Evolutionary conservation across 2,329 filamentous ascomycete species (phyloP).

Genomic region (Aspergillus quadrilineatus): DNA sequence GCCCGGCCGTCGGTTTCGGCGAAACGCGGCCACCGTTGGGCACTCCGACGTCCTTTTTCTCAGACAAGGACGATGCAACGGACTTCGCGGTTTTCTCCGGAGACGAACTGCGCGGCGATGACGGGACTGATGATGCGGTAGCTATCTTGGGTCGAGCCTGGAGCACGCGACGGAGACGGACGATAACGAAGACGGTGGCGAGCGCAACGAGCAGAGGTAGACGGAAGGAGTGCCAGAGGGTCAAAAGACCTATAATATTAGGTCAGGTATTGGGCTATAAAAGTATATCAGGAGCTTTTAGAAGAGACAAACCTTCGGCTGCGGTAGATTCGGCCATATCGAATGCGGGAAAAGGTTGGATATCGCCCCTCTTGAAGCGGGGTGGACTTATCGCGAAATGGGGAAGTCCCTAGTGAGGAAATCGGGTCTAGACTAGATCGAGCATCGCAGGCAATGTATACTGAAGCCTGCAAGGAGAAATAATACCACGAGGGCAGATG

Average conservation of each 20-base stretch:
- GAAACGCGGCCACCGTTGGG: neutral
- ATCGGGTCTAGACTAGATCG: neutral
- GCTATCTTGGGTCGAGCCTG: conserved; percentile 28
- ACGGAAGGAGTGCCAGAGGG: conserved; percentile 51
- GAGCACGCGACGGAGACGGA: conserved; percentile 25
- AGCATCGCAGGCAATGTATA: neutral
- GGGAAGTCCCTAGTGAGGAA: neutral
- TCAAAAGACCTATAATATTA: conserved; percentile 34
- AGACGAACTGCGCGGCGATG: conserved; percentile 31
- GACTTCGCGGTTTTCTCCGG: conserved; percentile 20
- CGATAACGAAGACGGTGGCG: conserved; percentile 36
- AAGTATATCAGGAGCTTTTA: neutral
- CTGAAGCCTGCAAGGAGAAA: neutral
- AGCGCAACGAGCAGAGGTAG: conserved; percentile 45
- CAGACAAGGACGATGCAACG: neutral
- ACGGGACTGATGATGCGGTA: conserved; percentile 31
- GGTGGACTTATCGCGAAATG: neutral
- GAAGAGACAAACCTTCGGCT: conserved; percentile 11
- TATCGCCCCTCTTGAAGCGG: conserved; percentile 3
- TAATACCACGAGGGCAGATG: neutral
- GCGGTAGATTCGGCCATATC: conserved; percentile 14
- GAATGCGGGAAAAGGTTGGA: neutral
- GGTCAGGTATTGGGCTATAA: neutral
- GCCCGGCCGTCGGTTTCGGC: conserved; percentile 26
- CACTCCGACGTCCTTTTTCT: neutral